These are phyloP conservation scores for Blastosporella zonata DNA, from an alignment of 1,284 basidiomycete genomes.

Conservation along the genomic window DNA sequence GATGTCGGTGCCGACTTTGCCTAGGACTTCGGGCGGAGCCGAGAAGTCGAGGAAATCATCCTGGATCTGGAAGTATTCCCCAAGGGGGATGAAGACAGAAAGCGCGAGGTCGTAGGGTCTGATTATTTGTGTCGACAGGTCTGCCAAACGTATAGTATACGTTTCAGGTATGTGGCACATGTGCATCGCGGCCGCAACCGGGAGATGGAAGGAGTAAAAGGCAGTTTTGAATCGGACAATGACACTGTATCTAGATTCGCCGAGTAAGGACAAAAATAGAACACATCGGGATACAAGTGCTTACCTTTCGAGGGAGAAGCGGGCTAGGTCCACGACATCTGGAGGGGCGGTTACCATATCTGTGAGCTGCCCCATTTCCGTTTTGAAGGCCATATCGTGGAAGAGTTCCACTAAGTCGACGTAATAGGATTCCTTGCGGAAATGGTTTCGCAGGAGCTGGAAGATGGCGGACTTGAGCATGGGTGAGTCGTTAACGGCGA, in stretches of 20 bases:
- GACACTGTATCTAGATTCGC: constrained; percentile 67
- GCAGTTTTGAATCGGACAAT: constrained; percentile 99
- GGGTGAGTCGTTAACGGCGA: constrained; percentile 97
- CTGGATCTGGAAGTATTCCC: constrained; percentile 98
- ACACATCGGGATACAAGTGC: constrained; percentile 17
- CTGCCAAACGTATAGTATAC: constrained; percentile 31
- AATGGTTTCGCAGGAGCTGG: constrained; percentile 83
- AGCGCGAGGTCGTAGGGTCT: constrained; percentile 77
- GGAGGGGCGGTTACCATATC: constrained; percentile 95
- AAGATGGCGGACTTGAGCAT: constrained; percentile 97
- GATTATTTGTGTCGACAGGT: constrained; percentile 21
- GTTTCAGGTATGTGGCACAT: constrained; percentile 66
- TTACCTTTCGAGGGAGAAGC: constrained; percentile 82
- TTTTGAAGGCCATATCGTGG: constrained; percentile 91
- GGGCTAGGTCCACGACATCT: constrained; percentile 79
- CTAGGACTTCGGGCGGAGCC: constrained; percentile 86
- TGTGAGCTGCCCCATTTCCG: constrained; percentile 93
- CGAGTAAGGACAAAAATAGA: background rate
- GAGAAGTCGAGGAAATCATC: constrained; percentile 97
- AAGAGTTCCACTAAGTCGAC: constrained; percentile 89
- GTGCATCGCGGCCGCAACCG: constrained; percentile 92
- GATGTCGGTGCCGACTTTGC: constrained; percentile 98
- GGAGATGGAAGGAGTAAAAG: constrained; percentile 98
- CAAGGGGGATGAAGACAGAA: constrained; percentile 86
- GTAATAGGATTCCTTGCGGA: constrained; percentile 81